Percentiles rank a stretch among this genome's conserved stretches.
Evolutionary conservation across 2,329 filamentous ascomycete species (phyloP).

Genomic region (Cryphonectria radicalis): DNA sequence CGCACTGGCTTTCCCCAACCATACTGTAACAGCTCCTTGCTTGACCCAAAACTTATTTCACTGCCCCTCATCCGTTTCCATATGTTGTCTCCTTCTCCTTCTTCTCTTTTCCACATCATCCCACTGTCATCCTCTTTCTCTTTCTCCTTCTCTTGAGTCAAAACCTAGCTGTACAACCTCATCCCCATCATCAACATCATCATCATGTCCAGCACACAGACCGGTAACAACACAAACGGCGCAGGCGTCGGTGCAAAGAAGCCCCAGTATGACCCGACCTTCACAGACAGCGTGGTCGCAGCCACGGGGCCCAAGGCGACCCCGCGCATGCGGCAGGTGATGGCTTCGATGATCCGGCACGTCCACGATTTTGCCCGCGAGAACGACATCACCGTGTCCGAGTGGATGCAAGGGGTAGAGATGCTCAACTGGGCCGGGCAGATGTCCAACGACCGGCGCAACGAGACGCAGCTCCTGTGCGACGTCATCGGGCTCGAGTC

Average conservation of each 20-base stretch:
- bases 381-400: conserved; percentile 76
- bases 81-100: neutral
- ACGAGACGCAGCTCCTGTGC: conserved; percentile 74
- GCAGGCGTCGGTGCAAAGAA: conserved; percentile 36
- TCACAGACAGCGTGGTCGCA: conserved; percentile 75
- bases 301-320: conserved; percentile 74
- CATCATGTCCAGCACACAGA: conserved; percentile 13
- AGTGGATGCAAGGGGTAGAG: conserved; percentile 70
- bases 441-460: conserved; percentile 69
- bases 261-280: conserved; percentile 70
- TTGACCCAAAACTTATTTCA: neutral
- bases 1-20: too few relatives aligned
- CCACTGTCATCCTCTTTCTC: neutral
- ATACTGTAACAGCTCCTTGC: neutral
- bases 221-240: conserved; percentile 34
- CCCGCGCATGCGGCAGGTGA: conserved; percentile 69
- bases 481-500: conserved; percentile 77
- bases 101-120: neutral
- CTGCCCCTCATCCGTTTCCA: conserved; percentile 5
- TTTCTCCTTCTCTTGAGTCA: neutral
- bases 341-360: conserved; percentile 71
- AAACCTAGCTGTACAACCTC: neutral
- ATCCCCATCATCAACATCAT: neutral
- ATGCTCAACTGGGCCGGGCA: conserved; percentile 71
- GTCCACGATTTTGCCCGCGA: conserved; percentile 83